Conservation (phyloP, 352 stramenopile species). For the Pilasporangium apinafurcum region DNA sequence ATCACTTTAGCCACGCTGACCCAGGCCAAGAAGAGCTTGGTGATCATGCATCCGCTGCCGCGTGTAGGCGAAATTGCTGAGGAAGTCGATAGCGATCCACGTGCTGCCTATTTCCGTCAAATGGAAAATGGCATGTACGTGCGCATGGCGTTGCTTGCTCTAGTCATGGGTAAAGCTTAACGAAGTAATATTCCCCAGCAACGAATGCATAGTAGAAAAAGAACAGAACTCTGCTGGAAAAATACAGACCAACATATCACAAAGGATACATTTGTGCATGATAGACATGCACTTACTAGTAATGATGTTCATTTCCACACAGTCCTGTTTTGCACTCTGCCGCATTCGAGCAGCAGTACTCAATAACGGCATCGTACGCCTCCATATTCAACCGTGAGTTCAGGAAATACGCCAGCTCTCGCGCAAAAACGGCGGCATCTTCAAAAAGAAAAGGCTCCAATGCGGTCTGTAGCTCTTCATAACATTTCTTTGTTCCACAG, state of each 20-base stretch:
- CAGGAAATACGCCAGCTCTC: constrained; percentile 61
- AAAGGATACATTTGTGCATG: neutral
- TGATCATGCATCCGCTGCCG: constrained; percentile 98
- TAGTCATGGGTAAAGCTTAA: constrained; percentile 87
- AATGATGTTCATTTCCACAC: constrained; percentile 16
- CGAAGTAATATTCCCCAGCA: too few relatives aligned
- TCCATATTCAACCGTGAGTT: constrained; percentile 54
- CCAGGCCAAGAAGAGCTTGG: constrained; percentile 86
- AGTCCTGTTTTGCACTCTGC: constrained; percentile 29
- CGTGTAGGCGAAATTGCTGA: constrained; percentile 96
- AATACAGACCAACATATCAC: neutral
- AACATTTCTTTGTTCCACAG: constrained; percentile 26
- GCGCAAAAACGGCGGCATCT: constrained; percentile 47
- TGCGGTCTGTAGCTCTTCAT: constrained; percentile 34
- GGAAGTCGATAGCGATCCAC: constrained; percentile 94
- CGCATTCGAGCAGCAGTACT: constrained; percentile 51
- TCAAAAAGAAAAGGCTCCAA: constrained; percentile 63
- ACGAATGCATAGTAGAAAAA: too few relatives aligned
- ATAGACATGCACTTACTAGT: neutral
- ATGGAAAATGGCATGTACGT: constrained; percentile 99
- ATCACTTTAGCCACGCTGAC: constrained; percentile 69
- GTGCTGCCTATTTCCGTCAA: constrained; percentile 97
- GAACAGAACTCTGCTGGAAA: too few relatives aligned
- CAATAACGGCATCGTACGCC: constrained; percentile 56
- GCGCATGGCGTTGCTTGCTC: constrained; percentile 96